phyloP scores from a whole-genome alignment of 768 basidiomycete species.

The Austroboletus eburneus region DNA sequence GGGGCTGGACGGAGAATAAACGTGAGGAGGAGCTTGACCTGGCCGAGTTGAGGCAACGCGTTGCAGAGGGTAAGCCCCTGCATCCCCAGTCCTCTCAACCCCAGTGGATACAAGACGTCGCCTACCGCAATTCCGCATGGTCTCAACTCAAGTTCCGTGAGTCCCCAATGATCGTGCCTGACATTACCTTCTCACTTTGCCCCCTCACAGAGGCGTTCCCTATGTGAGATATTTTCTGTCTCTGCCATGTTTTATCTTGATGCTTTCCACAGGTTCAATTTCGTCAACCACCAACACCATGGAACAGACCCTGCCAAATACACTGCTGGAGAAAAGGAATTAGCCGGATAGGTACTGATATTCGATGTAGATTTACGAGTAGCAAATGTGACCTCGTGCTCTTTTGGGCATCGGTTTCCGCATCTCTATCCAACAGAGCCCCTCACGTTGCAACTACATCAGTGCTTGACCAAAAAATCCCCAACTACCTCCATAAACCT shows the following conservation, averaged over 20 bases:
- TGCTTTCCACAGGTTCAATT: conserved; percentile 72
- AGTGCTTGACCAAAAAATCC: conserved; percentile 24
- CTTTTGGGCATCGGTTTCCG: not conserved
- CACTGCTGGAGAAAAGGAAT: conserved; percentile 34
- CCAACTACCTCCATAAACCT: conserved; percentile 32
- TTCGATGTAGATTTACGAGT: conserved; percentile 7
- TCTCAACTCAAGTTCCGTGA: conserved; percentile 91
- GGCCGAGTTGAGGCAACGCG: conserved; percentile 72
- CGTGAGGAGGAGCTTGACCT: conserved; percentile 76
- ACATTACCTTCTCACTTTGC: conserved; percentile 10
- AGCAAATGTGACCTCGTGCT: not conserved
- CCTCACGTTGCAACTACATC: not conserved
- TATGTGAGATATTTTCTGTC: conserved; percentile 47
- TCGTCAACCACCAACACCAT: conserved; percentile 87
- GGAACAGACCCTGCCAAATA: conserved; percentile 86
- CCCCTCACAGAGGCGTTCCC: conserved; percentile 58
- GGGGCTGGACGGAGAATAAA: conserved; percentile 91
- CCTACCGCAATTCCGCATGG: conserved; percentile 84
- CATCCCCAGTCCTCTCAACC: conserved; percentile 84
- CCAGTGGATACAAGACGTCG: conserved; percentile 80
- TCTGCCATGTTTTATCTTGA: conserved; percentile 5
- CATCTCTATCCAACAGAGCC: not conserved
- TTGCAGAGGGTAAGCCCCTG: conserved; percentile 74
- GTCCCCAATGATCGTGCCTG: conserved; percentile 30
- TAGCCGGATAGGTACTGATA: conserved; percentile 16